A percentile compares a stretch with the other conserved stretches of the same genome.
These are phyloP conservation scores for Hypoxylon trugodes DNA, from an alignment of 495 filamentous ascomycete species.

Conservation along the genomic window DNA sequence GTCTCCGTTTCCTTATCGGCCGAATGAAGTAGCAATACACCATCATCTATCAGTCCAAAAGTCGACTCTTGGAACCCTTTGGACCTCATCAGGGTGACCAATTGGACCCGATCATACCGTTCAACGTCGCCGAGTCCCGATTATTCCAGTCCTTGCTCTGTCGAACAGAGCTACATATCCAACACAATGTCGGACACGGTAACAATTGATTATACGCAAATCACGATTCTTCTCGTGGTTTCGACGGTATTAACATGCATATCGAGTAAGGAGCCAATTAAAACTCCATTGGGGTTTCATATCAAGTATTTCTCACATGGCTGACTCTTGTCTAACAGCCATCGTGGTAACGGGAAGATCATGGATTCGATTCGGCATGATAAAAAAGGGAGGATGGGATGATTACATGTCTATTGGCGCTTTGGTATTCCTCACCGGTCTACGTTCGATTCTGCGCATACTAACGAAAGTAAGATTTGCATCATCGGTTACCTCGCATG, in stretches of 20 bases:
- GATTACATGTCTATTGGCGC: constrained; percentile 48
- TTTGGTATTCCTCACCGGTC: constrained; percentile 30
- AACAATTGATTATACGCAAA: constrained; percentile 10
- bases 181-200: constrained; percentile 12
- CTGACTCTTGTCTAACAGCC: constrained; percentile 19
- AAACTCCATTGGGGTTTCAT: not conserved
- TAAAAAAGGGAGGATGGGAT: constrained; percentile 44
- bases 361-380: constrained; percentile 41
- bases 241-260: constrained; percentile 34
- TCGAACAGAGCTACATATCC: not conserved
- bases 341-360: constrained; percentile 39
- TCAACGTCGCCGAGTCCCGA: not conserved
- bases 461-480: constrained; percentile 37
- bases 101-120: not conserved
- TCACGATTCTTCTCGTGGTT: constrained; percentile 25
- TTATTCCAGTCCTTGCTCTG: not conserved
- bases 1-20: not conserved
- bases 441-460: not conserved
- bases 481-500: constrained; percentile 46
- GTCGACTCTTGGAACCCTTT: not conserved
- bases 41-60: not conserved
- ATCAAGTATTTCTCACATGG: not conserved
- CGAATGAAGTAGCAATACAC: not conserved
- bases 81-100: not conserved
- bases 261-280: constrained; percentile 18